Evolutionary conservation across 2,329 filamentous ascomycete genomes (phyloP), one percentile per base, ranked within the genome.

Genomic region (Aureobasidium sp.): DNA sequence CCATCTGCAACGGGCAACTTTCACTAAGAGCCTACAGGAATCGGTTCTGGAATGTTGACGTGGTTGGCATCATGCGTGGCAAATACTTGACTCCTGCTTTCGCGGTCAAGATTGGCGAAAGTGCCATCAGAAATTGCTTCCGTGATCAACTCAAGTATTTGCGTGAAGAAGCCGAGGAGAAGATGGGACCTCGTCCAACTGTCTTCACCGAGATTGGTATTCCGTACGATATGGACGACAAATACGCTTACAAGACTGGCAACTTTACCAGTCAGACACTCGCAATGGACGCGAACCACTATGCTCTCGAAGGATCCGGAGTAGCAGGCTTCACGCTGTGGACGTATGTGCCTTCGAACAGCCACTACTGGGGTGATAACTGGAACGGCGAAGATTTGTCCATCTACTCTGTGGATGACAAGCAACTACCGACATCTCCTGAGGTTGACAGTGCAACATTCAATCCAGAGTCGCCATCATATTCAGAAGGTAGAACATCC

Each of bases 301-400:
- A 87, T 76, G 94, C 89, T 0, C 81, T 96, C 0, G 94, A 99
- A 76, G 90, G 90, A 0, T 88, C 90, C 39, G 80, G 84, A 15
- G 85, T 91, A 63, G 92, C 92, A 66, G 94, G 93, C 0, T 94
- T 93, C 70, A 90, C 92, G 0, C 74, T 97, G 50, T 99, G 94
- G 94, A 79, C 91, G 1, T 99, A 99, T 74, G 86, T 85, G 65
- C 83, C 84, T 24, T 82, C 83, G 70, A 88, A 89, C 78, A 71
- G 81, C 24, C 94, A 99, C 71, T 81, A 87, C 70, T 87, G 90
- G 76, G 94, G 94, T 61, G 94, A 99, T 70, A 86, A 91, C 67
- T 99, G 94, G 94, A 99, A 99, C 68, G 94, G 94, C 51, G 94
- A 99, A 74, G 94, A 99, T 72, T 77, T 99, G 37, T 97, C 92